Evolutionary conservation across 805 yeast genomes (phyloP).

Genomic region (Metschnikowia cubensis): DNA sequence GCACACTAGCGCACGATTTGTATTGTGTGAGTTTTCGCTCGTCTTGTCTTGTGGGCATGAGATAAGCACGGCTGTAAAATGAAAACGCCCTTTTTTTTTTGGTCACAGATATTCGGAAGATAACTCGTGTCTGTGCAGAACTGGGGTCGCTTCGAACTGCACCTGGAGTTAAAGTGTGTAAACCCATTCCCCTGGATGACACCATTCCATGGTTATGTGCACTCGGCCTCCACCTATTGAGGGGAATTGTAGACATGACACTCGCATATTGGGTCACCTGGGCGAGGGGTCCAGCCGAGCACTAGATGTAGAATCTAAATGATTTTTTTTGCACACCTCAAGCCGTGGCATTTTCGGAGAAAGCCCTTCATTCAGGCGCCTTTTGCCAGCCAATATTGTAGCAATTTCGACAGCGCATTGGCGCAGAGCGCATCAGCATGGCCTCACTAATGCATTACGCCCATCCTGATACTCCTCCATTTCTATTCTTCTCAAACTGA

Average conservation of each 20-base stretch:
- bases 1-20: neutral
- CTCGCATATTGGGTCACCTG: neutral
- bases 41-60: neutral
- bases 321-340: neutral
- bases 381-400: neutral
- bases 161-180: neutral
- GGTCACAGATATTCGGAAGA: neutral
- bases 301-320: neutral
- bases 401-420: neutral
- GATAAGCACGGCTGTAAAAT: neutral
- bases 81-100: neutral
- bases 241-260: neutral
- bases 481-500: conserved; percentile 2
- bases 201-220: neutral
- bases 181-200: neutral
- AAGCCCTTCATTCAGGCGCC: neutral
- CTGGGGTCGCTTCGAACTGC: neutral
- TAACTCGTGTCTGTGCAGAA: neutral
- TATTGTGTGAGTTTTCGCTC: neutral
- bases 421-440: neutral
- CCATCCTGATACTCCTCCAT: conserved; percentile 3
- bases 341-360: too few relatives aligned
- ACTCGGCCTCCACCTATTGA: neutral
- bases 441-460: conserved; percentile 2
- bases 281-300: neutral